Evolutionary conservation across 305 asterid genomes (phyloP).

Genomic region (Fraxinus angustifolia): DNA sequence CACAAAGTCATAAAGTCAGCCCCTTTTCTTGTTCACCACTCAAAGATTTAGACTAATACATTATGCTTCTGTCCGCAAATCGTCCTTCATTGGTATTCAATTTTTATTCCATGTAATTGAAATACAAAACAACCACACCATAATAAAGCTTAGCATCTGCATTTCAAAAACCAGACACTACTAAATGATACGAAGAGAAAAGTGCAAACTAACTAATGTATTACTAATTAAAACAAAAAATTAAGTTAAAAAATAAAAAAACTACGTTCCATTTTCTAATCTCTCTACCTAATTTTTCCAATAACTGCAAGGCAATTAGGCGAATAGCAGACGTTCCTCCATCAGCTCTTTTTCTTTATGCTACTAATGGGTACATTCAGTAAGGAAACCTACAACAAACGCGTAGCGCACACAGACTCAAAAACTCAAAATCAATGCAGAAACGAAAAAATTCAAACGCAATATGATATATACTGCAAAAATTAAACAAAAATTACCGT

Average conservation of each 20-base stretch:
- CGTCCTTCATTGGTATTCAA: background rate
- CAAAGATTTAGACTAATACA: background rate
- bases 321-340: background rate
- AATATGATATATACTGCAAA: background rate
- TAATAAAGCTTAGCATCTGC: background rate
- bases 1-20: background rate
- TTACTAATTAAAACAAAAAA: background rate
- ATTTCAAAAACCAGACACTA: background rate
- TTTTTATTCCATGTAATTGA: background rate
- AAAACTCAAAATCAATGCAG: background rate
- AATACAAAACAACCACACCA: background rate
- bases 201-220: background rate
- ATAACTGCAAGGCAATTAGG: background rate
- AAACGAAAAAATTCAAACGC: background rate
- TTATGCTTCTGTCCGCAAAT: background rate
- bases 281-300: background rate
- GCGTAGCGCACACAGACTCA: background rate
- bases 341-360: background rate
- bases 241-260: background rate
- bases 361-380: background rate
- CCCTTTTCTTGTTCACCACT: background rate
- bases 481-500: background rate
- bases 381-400: background rate
- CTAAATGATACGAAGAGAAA: background rate
- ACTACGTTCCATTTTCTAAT: background rate